A percentile compares a stretch with the other conserved stretches of the same genome.
These are phyloP conservation scores for Tetrapisispora phaffii DNA, from an alignment of 805 yeast species.

Conservation along the genomic window DNA sequence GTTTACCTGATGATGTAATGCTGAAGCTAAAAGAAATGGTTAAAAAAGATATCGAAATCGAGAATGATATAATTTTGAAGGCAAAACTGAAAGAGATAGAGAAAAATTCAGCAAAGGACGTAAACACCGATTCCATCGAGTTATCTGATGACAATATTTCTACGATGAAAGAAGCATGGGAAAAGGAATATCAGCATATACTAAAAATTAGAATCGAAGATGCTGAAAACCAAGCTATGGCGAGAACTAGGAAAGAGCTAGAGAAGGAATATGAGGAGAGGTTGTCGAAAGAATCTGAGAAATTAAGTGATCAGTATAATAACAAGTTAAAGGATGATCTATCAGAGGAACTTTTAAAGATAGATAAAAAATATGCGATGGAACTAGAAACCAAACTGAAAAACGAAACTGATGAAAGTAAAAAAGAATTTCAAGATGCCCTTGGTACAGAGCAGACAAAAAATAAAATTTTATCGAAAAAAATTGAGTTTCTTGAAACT, in stretches of 20 bases:
- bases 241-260: conserved; percentile 37
- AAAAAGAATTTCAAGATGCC: conserved; percentile 25
- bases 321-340: conserved; percentile 9
- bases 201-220: conserved; percentile 26
- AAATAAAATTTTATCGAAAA: conserved; percentile 23
- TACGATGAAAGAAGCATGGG: conserved; percentile 27
- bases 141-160: conserved; percentile 3
- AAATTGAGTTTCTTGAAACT: conserved; percentile 22
- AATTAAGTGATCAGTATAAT: conserved; percentile 8
- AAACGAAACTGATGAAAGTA: conserved; percentile 26
- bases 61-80: conserved; percentile 3
- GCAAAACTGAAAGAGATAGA: conserved; percentile 4
- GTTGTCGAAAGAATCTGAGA: conserved; percentile 28
- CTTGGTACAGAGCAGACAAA: conserved; percentile 25
- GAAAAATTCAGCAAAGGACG: conserved; percentile 10
- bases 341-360: conserved; percentile 5
- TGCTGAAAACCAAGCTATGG: conserved; percentile 33
- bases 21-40: conserved; percentile 9
- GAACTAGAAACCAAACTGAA: conserved; percentile 20
- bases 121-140: conserved; percentile 6
- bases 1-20: background rate
- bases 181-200: conserved; percentile 26
- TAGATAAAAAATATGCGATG: conserved; percentile 7
- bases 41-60: conserved; percentile 21
- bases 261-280: conserved; percentile 45